Percentiles rank a stretch among this genome's conserved stretches.
phyloP scores from a whole-genome alignment of 768 basidiomycete species.

The Termitomyces sp. region DNA sequence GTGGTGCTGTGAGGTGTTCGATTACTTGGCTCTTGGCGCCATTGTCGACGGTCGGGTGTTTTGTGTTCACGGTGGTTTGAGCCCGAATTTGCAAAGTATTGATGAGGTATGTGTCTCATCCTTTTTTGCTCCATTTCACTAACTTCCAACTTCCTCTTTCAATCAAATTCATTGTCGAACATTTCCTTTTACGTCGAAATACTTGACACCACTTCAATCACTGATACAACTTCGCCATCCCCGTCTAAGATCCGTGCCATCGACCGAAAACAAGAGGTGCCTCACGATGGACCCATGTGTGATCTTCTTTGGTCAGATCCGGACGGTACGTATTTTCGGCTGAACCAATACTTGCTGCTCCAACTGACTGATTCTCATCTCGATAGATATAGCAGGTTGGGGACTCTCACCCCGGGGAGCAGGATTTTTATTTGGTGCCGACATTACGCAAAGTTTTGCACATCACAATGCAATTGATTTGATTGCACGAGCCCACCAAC shows the following conservation, averaged over 20 bases:
- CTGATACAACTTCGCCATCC: background rate
- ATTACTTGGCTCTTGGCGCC: conserved; percentile 91
- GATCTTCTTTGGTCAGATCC: conserved; percentile 99
- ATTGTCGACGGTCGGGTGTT: conserved; percentile 97
- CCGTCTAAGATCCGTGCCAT: conserved; percentile 81
- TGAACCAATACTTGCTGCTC: background rate
- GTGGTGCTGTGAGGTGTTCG: conserved; percentile 98
- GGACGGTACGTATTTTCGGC: conserved; percentile 59
- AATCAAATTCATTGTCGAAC: background rate
- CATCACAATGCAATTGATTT: conserved; percentile 92
- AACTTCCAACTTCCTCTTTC: background rate
- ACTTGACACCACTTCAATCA: background rate
- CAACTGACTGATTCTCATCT: background rate
- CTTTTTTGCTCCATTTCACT: conserved; percentile 6
- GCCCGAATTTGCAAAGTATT: conserved; percentile 80
- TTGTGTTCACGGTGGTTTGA: conserved; percentile 95
- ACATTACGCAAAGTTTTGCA: conserved; percentile 86
- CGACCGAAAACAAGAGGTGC: conserved; percentile 95
- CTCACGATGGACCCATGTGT: conserved; percentile 98
- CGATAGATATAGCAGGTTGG: conserved; percentile 89
- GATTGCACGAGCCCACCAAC: conserved; percentile 95
- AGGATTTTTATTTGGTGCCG: conserved; percentile 91
- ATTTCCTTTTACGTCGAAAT: conserved; percentile 1
- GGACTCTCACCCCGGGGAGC: conserved; percentile 97
- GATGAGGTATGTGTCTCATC: conserved; percentile 65